phyloP scores from a whole-genome alignment of 306 rosid species.

The Boehmeria nivea region DNA sequence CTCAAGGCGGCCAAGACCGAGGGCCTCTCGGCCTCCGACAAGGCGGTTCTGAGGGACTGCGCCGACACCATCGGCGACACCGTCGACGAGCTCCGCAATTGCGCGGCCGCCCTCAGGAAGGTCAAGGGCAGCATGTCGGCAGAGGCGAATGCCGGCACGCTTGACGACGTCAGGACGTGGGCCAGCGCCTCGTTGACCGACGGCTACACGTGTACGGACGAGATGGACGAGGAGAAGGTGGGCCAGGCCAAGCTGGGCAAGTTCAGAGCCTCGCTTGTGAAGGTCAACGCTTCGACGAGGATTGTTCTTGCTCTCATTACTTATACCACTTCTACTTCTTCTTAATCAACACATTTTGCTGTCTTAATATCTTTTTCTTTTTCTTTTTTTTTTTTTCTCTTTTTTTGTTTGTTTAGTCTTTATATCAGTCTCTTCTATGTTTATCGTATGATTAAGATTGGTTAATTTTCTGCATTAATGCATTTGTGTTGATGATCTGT shows the following conservation, averaged over 20 bases:
- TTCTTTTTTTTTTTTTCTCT: no score
- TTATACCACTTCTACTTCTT: no score
- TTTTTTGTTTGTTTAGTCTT: no score
- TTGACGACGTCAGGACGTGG: conserved; percentile 33
- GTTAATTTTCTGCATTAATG: no score
- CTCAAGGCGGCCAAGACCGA: conserved; percentile 7
- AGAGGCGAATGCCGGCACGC: conserved; percentile 3
- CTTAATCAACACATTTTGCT: no score
- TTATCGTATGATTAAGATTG: no score
- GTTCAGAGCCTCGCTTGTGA: neutral
- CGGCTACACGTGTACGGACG: conserved; percentile 35
- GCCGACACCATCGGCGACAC: conserved; percentile 15
- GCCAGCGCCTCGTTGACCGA: conserved; percentile 34
- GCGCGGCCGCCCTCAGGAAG: neutral
- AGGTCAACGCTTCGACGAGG: conserved; percentile 16
- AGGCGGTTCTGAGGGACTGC: conserved; percentile 40
- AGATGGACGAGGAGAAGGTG: conserved; percentile 10
- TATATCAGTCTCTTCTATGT: no score
- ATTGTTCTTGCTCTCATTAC: conserved; percentile 21
- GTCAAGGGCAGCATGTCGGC: neutral
- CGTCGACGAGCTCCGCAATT: conserved; percentile 16
- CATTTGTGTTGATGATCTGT: no score
- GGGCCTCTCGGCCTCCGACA: conserved; percentile 8
- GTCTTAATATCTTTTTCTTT: no score
- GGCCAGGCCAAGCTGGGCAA: conserved; percentile 4